Evolutionary conservation across 768 basidiomycete genomes (phyloP).

Genomic region (Tylopilus sp.): DNA sequence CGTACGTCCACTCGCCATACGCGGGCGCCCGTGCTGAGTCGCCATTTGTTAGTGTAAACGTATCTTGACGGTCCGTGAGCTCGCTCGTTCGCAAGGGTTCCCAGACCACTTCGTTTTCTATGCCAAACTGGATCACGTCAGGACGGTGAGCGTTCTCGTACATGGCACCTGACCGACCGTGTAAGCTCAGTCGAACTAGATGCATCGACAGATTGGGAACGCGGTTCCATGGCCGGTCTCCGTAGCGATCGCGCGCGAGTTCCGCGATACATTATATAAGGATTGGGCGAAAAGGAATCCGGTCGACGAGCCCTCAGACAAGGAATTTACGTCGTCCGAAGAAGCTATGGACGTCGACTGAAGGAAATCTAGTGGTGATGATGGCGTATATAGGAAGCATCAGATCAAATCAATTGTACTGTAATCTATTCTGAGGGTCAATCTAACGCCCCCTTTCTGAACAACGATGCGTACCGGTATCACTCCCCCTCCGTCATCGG

Average conservation of each 20-base stretch:
- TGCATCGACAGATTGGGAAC: slow-evolving; percentile 81
- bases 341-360: slow-evolving; percentile 34
- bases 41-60: slow-evolving; percentile 51
- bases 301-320: slow-evolving; percentile 23
- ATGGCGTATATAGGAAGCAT: neutral
- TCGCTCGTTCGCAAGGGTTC: slow-evolving; percentile 80
- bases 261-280: slow-evolving; percentile 49
- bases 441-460: neutral
- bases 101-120: slow-evolving; percentile 70
- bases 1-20: slow-evolving; percentile 35
- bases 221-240: slow-evolving; percentile 70
- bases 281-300: slow-evolving; percentile 42
- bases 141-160: slow-evolving; percentile 47
- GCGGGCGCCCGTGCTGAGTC: neutral
- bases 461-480: neutral
- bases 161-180: neutral
- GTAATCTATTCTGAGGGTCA: neutral
- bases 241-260: slow-evolving; percentile 60
- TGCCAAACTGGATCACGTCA: slow-evolving; percentile 47
- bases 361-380: neutral
- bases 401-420: neutral
- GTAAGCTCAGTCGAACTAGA: slow-evolving; percentile 37
- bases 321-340: slow-evolving; percentile 23
- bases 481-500: slow-evolving; percentile 17
- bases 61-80: slow-evolving; percentile 70